These are phyloP conservation scores for Punctularia strigosozonata DNA, from an alignment of 768 basidiomycete genomes.

Conservation along the genomic window DNA sequence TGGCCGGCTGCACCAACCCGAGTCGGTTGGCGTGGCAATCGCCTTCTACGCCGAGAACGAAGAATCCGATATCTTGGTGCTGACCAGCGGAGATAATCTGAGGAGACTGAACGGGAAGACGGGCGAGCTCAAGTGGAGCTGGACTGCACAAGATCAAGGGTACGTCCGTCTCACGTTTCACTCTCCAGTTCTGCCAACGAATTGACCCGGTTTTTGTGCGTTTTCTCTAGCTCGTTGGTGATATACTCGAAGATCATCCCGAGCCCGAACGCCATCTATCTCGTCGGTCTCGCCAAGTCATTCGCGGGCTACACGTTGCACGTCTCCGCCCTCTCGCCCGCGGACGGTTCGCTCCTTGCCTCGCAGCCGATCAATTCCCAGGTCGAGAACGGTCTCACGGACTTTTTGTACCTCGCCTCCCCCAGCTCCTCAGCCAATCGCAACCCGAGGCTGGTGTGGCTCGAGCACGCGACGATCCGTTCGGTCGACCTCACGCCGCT, in stretches of 20 bases:
- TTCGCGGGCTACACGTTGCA: conserved; percentile 52
- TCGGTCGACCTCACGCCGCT: conserved; percentile 38
- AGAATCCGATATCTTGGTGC: conserved; percentile 29
- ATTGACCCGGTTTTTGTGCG: not conserved
- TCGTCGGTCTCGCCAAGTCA: conserved; percentile 32
- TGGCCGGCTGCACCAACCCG: conserved; percentile 38
- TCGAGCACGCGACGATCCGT: conserved; percentile 38
- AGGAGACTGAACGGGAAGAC: conserved; percentile 33
- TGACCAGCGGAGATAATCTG: conserved; percentile 53
- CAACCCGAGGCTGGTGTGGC: conserved; percentile 35
- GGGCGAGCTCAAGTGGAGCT: conserved; percentile 56
- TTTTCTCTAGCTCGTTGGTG: conserved; percentile 39
- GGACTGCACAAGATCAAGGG: conserved; percentile 61
- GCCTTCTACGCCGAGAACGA: conserved; percentile 24
- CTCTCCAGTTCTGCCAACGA: not conserved
- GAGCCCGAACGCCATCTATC: conserved; percentile 42
- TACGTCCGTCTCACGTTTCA: conserved; percentile 20
- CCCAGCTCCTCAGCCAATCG: conserved; percentile 7
- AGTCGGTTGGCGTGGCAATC: conserved; percentile 43
- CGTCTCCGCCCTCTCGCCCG: conserved; percentile 45
- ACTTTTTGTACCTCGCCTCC: conserved; percentile 24
- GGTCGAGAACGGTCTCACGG: conserved; percentile 21
- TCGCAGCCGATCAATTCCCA: conserved; percentile 43
- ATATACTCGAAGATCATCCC: conserved; percentile 52
- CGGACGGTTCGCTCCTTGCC: conserved; percentile 38